Base-by-base conservation (phyloP, 805 yeast species). In the Kazachstania bromeliacearum region DNA sequence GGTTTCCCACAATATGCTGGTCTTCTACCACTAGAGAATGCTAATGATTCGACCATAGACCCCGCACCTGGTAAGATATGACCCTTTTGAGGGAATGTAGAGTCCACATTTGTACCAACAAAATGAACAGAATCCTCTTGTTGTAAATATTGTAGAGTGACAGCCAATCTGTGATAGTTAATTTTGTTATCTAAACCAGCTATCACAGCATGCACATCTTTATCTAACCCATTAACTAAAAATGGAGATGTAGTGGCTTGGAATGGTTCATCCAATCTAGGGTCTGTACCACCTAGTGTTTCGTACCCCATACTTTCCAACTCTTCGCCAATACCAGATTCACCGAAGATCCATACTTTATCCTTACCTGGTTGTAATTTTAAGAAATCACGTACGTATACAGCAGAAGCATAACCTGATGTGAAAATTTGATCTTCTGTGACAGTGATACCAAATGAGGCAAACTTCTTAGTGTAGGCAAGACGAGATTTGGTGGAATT, bases 1-100 rank as follows among this genome's bases (percentile, higher is more conserved):
- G 98, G 98, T 56, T 92, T 92, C 37, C 98, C 98, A 50, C 96
- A 82, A 2, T 89, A 81, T 37, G 78, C 77, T 1, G 98, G 97
- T 43, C 72, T 64, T 46, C 96, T 72, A n/a, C 85, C 88, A 16
- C 84, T 63, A 9, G 89, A 79, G 46, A 63, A 75, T 2, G 84
- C 74, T 13, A 85, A 77, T 0, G 87, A 70, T 46, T 85, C 83
- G 30, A 89, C 78, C 45, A 85, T 73, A 2, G 96, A 79, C 1
- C 98, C 98, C 1, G 98, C 97, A 21, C 98, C 98, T 14, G 96
- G 94, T 34, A 92, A 70, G 33, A 84, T 71, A 48, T 74, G 67
- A 1, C 95, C 96, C 59, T 83, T 79, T 40, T 82, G 75, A 2
- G 98, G 98, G 66, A 77, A 92, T 0, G 98, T 92, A 1, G 95